Conservation (phyloP, 352 stramenopile species). For the Phytophthora boehmeriae region DNA sequence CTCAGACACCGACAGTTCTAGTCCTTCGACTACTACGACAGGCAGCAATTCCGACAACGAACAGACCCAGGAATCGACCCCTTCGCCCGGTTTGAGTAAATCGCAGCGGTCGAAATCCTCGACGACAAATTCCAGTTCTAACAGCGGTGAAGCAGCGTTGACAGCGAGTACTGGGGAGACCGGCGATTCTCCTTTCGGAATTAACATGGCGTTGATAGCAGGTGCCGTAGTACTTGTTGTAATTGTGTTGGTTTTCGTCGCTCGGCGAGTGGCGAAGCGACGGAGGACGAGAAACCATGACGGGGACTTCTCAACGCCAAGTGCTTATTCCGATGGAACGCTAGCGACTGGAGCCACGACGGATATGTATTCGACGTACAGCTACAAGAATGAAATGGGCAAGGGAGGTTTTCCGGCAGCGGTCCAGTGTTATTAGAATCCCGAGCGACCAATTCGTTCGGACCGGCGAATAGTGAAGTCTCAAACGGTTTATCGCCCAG, state of each 20-base stretch:
- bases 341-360: constrained; percentile 15
- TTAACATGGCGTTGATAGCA: constrained; percentile 58
- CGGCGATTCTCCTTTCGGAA: constrained; percentile 24
- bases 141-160: constrained; percentile 8
- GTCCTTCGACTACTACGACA: constrained; percentile 11
- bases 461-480: constrained; percentile 18
- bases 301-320: constrained; percentile 35
- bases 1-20: neutral
- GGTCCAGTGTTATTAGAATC: constrained; percentile 32
- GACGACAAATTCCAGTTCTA: constrained; percentile 2
- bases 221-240: constrained; percentile 45
- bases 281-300: constrained; percentile 35
- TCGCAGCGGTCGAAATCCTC: constrained; percentile 14
- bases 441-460: constrained; percentile 27
- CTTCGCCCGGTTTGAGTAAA: neutral
- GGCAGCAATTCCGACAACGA: neutral
- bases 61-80: no score
- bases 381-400: constrained; percentile 28
- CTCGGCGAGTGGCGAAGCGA: constrained; percentile 35
- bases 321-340: constrained; percentile 29
- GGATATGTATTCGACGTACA: constrained; percentile 32
- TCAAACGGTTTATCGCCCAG: constrained; percentile 24
- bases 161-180: constrained; percentile 12
- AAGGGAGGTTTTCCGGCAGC: constrained; percentile 17
- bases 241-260: constrained; percentile 57